Base-by-base conservation (phyloP, 495 filamentous ascomycete species). In the Haplographium delicatum region DNA sequence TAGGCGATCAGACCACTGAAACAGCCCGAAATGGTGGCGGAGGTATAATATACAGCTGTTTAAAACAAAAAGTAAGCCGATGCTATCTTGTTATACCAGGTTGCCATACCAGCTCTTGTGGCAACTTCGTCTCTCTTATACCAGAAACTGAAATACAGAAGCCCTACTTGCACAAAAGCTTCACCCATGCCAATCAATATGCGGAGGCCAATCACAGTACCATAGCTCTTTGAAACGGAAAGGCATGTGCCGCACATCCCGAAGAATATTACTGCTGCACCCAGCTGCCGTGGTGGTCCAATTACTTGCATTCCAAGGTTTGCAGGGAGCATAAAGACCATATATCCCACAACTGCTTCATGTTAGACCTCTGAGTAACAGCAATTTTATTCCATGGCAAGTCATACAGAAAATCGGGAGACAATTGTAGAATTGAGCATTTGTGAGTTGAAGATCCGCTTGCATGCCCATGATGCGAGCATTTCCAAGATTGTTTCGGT, bases 1-100 rank as follows among this genome's bases (percentile, higher is more conserved):
- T 61, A 63, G 13, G 65, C 59, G 9, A 80, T 70, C 2, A 81
- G 64, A 1, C 78, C 78, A 0, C 73, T 72, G 57, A 82, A 79
- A 1, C 76, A 66, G 2, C 77, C 76, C 13, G 77, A 75, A 46
- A 68, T 79, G 65, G 47, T 22, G 0, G 42, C 26, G 3, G 41
- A 43, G 15, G 39, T 26, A 47, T 56, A 57, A 10, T 39, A 57
- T 0, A 60, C 27, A 18, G 41, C 70, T 65, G 78, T 82, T 24
- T 78, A 72, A 39, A 22, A 16, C 5, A 35, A 5, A 25, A 33
- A 15, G 27, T 46, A 6, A 46, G 27, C 11, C 5, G 13, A 4
- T 45, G 27, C 0, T 0, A 47, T 1, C 4, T 5, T 4, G 24
- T 8, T 16, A 13, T 3, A 22, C 9, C 13, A 35, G 9, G 15